These are phyloP conservation scores for Nakataea oryzae DNA, from an alignment of 2,329 filamentous ascomycete species.

Conservation along the genomic window DNA sequence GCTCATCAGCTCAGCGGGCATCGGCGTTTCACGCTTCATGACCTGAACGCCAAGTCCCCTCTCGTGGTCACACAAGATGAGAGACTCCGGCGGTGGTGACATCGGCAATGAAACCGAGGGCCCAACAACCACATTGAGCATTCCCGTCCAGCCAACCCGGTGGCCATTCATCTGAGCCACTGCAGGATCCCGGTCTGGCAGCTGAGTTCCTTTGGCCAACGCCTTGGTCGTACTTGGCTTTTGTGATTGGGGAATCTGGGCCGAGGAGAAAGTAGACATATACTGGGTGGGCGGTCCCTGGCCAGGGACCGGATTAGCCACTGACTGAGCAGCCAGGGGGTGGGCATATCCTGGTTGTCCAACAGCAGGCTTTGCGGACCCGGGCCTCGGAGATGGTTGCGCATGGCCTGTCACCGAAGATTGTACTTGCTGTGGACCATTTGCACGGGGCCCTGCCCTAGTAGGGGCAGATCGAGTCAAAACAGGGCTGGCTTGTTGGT, in stretches of 20 bases:
- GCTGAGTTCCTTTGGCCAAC: background rate
- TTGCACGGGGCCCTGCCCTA: background rate
- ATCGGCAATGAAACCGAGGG: background rate
- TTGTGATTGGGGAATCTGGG: background rate
- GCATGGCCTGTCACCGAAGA: background rate
- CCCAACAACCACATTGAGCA: constrained; percentile 2
- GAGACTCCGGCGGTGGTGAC: background rate
- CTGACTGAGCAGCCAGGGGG: background rate
- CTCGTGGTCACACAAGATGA: constrained; percentile 1
- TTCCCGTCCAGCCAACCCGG: background rate
- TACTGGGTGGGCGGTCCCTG: background rate
- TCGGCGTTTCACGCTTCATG: background rate
- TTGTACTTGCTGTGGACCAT: background rate
- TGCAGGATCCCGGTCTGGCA: background rate
- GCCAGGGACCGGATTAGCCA: background rate
- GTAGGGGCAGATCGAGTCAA: background rate
- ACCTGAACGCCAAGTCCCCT: background rate
- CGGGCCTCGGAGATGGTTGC: background rate
- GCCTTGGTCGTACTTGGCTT: background rate
- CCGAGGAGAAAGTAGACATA: background rate
- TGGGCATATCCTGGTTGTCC: background rate
- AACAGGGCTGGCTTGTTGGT: background rate
- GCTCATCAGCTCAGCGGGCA: constrained; percentile 1
- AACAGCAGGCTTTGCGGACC: background rate
- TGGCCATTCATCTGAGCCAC: background rate